Evolutionary conservation across 2,329 filamentous ascomycete species (phyloP).

Genomic region (Hymenoscyphus fraxineus): DNA sequence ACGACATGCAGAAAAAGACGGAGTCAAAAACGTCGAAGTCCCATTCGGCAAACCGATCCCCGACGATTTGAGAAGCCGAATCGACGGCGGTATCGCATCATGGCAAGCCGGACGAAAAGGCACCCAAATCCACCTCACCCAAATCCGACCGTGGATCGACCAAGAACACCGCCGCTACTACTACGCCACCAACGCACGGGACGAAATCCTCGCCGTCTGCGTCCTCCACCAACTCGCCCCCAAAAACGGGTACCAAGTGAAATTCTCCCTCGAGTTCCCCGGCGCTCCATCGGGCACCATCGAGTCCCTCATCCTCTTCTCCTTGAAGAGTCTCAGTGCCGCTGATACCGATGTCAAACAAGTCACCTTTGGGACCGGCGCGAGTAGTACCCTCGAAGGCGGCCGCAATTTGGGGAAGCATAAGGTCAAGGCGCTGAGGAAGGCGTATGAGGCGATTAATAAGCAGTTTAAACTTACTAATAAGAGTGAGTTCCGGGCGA

Average conservation of each 20-base stretch:
- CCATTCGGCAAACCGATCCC: constrained; percentile 59
- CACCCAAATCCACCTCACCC: constrained; percentile 83
- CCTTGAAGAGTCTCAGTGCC: constrained; percentile 52
- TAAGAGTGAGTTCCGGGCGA: constrained; percentile 87
- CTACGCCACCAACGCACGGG: constrained; percentile 69
- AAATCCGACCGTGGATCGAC: constrained; percentile 86
- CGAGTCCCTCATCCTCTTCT: constrained; percentile 73
- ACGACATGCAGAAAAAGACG: constrained; percentile 79
- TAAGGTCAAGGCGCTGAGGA: constrained; percentile 74
- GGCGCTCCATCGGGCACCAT: constrained; percentile 81
- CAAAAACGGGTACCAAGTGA: constrained; percentile 85
- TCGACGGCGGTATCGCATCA: constrained; percentile 69
- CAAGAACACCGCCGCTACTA: constrained; percentile 80
- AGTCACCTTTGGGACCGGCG: constrained; percentile 86
- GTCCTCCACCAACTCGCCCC: constrained; percentile 78
- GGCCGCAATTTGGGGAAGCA: constrained; percentile 79
- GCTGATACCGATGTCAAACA: constrained; percentile 55
- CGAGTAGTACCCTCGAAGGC: constrained; percentile 67
- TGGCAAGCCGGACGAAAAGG: constrained; percentile 81
- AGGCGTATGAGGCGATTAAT: constrained; percentile 77
- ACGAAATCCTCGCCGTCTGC: constrained; percentile 72
- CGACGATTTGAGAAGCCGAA: constrained; percentile 63
- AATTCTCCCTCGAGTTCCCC: constrained; percentile 94
- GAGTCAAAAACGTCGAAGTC: constrained; percentile 74
- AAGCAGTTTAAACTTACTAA: constrained; percentile 77